Evolutionary conservation across 1,139 yeast genomes (phyloP), one percentile per base, ranked within the genome.

Genomic region (Magnusiomyces suaveolens): DNA sequence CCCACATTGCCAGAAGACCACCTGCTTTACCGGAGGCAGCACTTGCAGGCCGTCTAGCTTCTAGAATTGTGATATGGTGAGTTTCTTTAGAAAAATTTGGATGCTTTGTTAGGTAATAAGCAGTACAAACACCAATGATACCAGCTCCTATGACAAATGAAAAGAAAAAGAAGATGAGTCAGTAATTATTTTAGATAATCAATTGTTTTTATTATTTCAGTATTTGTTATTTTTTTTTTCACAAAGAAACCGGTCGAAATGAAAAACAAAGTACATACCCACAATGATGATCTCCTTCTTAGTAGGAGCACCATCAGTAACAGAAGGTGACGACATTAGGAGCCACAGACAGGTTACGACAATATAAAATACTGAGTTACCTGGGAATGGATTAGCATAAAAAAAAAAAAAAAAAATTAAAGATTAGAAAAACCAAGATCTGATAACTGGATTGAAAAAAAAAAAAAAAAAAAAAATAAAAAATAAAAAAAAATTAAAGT

Each of bases 1-100:
- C 97, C 95, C 97, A 89, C 46, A 87, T 76, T 0, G 97, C 97
- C 55, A 92, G 72, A 52, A 92, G 74, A 0, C 98, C 98, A 44
- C 98, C 98, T 2, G 98, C 98, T 64, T 92, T 92, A 55, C 98
- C 98, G 44, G 90, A 82, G 20, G 98, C 98, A 44, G 97, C 98
- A 51, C 97, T 95, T 0, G 97, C 98, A 2, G 92, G 95, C 64
- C 96, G 77, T 61, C 87, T 86, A 54, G 94, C 84, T 69, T 92
- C 98, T 24, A 92, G 69, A n/a, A 92, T 79, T 20, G 96, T 87
- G 60, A 92, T 86, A 63, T 87, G 89, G 65, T 86, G 82, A 56
- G 80, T 83, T 32, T 74, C 72, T 0, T 87, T 80, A 64, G 85
- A 84, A 67, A 83, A 92, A 55, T 78, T 76, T 3, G 95, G 92